Base-by-base conservation (phyloP, 805 yeast genomes). In the Lachancea dasiensis region DNA sequence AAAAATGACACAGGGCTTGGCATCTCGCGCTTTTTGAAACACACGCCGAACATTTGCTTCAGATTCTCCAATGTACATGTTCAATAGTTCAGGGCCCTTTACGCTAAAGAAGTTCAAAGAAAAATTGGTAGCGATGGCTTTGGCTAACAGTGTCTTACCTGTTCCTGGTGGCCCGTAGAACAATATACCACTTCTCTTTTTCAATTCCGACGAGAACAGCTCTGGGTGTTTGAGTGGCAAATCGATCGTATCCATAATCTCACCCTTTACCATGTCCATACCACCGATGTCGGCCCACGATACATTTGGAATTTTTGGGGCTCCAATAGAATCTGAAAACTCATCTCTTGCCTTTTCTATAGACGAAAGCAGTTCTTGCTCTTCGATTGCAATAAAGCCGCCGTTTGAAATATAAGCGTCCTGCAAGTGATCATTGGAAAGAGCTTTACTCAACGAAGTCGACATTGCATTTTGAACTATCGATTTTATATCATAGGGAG, bases 111-210 rank as follows among this genome's bases (percentile, higher is more conserved):
- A 92, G 60, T 92, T 92, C 45, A 92, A 69, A 3, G 96, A 83
- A 60, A 90, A 92, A 49, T 89, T 86, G 0, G 97, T 86, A 2
- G 98, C 98, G 49, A 92, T 92, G 0, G 97, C 97, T 60, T 92
- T 92, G 9, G 98, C 98, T 42, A 92, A 69, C 20, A 92, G 68
- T 0, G 98, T 92, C 58, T 92, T 92, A 50, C 98, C 98, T 0
- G 98, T 92, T 17, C 98, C 98, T 0, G 98, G 98, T 0, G 98
- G 98, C 0, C 98, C 98, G 63, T 92, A 92, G 58, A 92, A 87
- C 46, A 92, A 64, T 26, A 92, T 84, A 34, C 98, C 98, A 53
- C 94, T 81, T 61, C 98, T 73, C 57, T 90, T 90, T 60, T 92
- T 90, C 57, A 92, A 75, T 0, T 97, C 97, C 31, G 79, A 79